Evolutionary conservation across 2,329 filamentous ascomycete species (phyloP).

Genomic region (Penicillium psychrosexuale): DNA sequence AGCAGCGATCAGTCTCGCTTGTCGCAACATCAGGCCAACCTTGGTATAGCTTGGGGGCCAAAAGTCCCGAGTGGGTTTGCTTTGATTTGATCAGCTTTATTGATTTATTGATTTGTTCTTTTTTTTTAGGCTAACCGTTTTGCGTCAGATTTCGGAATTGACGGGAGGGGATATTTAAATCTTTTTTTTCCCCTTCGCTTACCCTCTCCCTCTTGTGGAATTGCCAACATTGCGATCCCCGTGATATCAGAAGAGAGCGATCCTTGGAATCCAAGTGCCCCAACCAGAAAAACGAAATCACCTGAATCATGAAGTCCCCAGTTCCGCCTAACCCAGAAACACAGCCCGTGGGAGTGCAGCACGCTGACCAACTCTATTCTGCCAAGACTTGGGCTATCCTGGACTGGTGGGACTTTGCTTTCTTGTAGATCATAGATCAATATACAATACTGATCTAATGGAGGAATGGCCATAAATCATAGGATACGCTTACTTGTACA

Average conservation of each 20-base stretch:
- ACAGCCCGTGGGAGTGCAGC: constrained; percentile 12
- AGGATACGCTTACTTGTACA: background rate
- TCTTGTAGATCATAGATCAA: constrained; percentile 7
- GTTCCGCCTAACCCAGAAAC: constrained; percentile 5
- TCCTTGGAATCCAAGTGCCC: background rate
- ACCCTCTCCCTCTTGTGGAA: background rate
- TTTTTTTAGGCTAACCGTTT: background rate
- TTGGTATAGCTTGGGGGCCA: constrained; percentile 17
- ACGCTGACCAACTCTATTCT: constrained; percentile 14
- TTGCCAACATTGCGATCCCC: background rate
- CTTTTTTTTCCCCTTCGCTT: background rate
- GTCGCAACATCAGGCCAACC: constrained; percentile 27
- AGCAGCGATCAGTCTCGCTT: constrained; percentile 10
- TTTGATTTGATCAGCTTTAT: background rate
- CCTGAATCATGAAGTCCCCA: constrained; percentile 1
- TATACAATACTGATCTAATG: background rate
- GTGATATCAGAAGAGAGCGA: background rate
- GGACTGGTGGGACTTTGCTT: constrained; percentile 2
- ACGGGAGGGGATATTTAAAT: background rate
- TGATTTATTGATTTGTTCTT: background rate
- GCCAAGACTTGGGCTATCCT: constrained; percentile 17
- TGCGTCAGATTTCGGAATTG: background rate
- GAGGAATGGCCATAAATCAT: background rate
- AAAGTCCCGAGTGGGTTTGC: background rate
- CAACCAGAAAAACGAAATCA: background rate